These are phyloP conservation scores for Candida gorgasii DNA, from an alignment of 805 yeast genomes.

Conservation along the genomic window DNA sequence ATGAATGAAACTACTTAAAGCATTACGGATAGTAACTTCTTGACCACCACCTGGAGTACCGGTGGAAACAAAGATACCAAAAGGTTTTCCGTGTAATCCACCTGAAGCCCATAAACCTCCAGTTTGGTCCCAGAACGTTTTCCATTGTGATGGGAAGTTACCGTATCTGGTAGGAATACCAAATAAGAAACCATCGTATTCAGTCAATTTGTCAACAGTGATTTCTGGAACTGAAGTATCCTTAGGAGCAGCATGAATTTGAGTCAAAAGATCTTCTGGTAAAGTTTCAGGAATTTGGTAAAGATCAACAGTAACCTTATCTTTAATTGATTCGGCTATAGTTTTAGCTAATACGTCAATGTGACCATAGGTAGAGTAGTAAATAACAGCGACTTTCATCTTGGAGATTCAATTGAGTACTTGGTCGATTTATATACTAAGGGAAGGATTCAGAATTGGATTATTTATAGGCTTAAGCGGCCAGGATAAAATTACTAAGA, in stretches of 20 bases:
- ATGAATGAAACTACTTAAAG: conserved; percentile 65
- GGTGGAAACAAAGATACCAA: conserved; percentile 72
- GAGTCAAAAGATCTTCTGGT: conserved; percentile 17
- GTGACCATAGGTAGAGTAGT: conserved; percentile 84
- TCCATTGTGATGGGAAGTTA: conserved; percentile 74
- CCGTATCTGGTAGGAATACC: conserved; percentile 86
- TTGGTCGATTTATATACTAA: neutral
- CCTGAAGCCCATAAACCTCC: conserved; percentile 78
- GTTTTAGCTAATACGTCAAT: conserved; percentile 67
- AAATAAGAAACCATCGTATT: conserved; percentile 73
- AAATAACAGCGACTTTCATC: conserved; percentile 67
- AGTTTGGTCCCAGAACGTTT: conserved; percentile 75
- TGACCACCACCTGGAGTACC: conserved; percentile 81
- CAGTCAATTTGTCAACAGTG: conserved; percentile 52
- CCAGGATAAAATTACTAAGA: neutral
- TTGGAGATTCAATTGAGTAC: neutral
- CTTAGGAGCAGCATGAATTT: conserved; percentile 20
- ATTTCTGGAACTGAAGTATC: conserved; percentile 53
- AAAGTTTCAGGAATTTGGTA: conserved; percentile 71
- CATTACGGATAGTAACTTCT: conserved; percentile 63
- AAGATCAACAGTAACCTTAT: conserved; percentile 60
- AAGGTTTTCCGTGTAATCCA: conserved; percentile 68
- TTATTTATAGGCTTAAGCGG: neutral
- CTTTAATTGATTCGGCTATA: conserved; percentile 64
- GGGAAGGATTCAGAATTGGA: neutral